Evolutionary conservation across 306 rosid genomes (phyloP).

Genomic region (Sindora glabra): DNA sequence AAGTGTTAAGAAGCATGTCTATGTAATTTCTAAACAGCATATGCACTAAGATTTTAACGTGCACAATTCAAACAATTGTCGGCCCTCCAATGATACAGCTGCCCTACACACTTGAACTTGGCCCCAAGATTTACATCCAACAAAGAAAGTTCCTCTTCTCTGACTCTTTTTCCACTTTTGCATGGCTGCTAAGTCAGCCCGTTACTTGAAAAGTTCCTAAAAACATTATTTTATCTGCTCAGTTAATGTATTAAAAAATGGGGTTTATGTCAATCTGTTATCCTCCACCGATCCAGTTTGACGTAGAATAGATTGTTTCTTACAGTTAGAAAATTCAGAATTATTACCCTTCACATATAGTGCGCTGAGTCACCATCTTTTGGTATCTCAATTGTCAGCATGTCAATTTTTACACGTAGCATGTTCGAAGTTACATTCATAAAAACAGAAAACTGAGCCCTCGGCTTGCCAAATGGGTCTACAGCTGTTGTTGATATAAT

Average conservation of each 20-base stretch:
- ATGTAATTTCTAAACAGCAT: too few species aligned
- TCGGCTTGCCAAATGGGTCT: slow-evolving; percentile 9
- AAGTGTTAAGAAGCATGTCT: too few species aligned
- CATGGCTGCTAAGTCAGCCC: too few species aligned
- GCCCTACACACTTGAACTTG: slow-evolving; percentile 2
- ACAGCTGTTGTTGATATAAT: slow-evolving; percentile 31
- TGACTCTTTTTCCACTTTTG: too few species aligned
- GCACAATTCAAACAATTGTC: too few species aligned
- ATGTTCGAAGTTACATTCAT: not conserved
- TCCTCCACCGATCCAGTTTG: too few species aligned
- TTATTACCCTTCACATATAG: slow-evolving; percentile 46
- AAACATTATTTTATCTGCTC: too few species aligned
- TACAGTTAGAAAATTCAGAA: too few species aligned
- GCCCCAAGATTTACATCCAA: not conserved
- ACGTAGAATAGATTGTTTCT: too few species aligned
- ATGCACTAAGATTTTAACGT: not conserved
- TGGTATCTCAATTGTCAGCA: slow-evolving; percentile 6
- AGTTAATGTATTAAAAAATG: too few species aligned
- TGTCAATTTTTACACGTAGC: not conserved
- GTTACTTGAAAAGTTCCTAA: too few species aligned
- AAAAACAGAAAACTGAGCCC: slow-evolving; percentile 1
- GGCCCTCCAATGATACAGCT: not conserved
- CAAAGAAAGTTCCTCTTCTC: not conserved
- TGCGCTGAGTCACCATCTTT: slow-evolving; percentile 18
- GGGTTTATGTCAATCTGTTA: too few species aligned